Evolutionary conservation across 129 eudicot species (phyloP), one percentile per base, ranked within the genome.

Genomic region (Solidago caesia): DNA sequence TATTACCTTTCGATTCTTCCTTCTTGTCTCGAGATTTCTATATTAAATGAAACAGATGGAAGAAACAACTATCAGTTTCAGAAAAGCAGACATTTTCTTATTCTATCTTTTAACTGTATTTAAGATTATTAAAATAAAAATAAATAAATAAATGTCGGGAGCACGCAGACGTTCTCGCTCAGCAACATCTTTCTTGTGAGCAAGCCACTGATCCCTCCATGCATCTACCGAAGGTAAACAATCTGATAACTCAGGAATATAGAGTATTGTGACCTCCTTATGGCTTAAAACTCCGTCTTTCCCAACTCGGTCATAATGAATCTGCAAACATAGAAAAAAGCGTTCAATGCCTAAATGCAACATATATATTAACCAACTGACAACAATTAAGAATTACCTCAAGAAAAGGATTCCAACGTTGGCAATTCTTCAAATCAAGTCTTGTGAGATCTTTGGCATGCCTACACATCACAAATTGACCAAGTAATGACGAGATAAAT

Each of bases 121-220:
- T 47, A 33, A 44, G 49, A 27, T 64, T 44, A 44, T 27, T 7
- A 26, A 33, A 60, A 60, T 10, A 52, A 77, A 10, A 8, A 77
- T 5, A 80, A 82, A 79, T 53, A 73, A 60, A 39, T 7, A 70
- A 14, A 4, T 39, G 69, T 8, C 85, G 53, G 78, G 75, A 75
- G 84, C 79, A 47, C 47, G 80, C 51, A 16, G 76, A 14, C 72
- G 79, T 68, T 86, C 93, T 60, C 91, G 75, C 83, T 91, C 99
- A 67, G 88, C 84, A 73, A 91, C 75, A 44, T 71, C 96, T 81
- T 85, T 91, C 87, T 87, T 95, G 84, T 91, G 85, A 72, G 91
- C 75, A 68, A 91, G 58, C 99, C 99, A 91, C 73, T 91, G 99
- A n/a, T 95, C 93, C 80, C 89, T 75, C 99, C 99, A 95, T 25